These are phyloP conservation scores for Sarocladium brachiariae DNA, from an alignment of 2,329 filamentous ascomycete genomes.

Conservation along the genomic window DNA sequence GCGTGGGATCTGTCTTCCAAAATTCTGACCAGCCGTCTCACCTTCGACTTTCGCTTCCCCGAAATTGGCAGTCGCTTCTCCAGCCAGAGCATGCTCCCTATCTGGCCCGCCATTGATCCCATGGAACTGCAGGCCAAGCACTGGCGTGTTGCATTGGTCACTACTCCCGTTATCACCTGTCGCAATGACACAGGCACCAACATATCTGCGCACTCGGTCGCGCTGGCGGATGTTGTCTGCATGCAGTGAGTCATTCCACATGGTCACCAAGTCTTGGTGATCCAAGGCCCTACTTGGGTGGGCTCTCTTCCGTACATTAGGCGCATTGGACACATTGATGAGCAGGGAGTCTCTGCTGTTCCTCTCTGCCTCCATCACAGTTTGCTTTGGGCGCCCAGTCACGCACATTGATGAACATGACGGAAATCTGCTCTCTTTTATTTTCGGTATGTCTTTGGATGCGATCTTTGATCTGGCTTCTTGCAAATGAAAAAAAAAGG, in stretches of 20 bases:
- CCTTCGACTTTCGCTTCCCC: constrained; percentile 43
- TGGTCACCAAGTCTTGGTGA: no score
- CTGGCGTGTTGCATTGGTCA: constrained; percentile 45
- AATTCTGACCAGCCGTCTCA: constrained; percentile 37
- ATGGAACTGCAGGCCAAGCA: constrained; percentile 41
- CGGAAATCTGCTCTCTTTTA: not conserved
- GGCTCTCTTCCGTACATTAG: not conserved
- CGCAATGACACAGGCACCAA: constrained; percentile 42
- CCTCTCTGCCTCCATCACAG: no score
- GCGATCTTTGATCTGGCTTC: constrained; percentile 1
- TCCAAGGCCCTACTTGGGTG: not conserved
- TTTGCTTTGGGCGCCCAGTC: not conserved
- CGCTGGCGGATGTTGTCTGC: constrained; percentile 40
- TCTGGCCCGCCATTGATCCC: constrained; percentile 35
- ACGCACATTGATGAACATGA: not conserved
- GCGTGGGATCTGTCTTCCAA: constrained; percentile 40
- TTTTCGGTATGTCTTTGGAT: not conserved
- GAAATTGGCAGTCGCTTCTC: constrained; percentile 43
- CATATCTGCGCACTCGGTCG: constrained; percentile 37
- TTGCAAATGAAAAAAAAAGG: not conserved
- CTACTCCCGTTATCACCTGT: constrained; percentile 48
- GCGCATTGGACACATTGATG: no score
- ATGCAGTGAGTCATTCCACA: constrained; percentile 30
- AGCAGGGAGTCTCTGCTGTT: no score
- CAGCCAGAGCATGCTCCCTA: constrained; percentile 38